Percentiles rank a stretch among this genome's conserved stretches.
Conservation (phyloP, 2,329 filamentous ascomycete species). For the Herpotrichia juniperi region DNA sequence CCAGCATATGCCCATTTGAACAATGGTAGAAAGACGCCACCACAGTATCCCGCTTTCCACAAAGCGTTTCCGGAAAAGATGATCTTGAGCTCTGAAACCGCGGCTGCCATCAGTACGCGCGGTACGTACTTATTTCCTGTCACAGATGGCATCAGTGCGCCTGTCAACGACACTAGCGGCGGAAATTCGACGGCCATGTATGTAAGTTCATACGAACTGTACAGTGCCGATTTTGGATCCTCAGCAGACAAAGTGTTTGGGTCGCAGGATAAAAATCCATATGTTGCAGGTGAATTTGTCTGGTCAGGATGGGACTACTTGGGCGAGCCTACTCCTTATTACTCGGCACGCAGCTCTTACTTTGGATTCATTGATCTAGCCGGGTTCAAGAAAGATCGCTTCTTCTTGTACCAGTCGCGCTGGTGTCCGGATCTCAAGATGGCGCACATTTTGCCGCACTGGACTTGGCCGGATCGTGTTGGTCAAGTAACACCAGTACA, state of each 20-base stretch:
- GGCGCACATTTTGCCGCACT: conserved; percentile 63
- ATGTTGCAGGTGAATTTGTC: conserved; percentile 61
- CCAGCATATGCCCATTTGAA: conserved; percentile 33
- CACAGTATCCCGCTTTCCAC: conserved; percentile 54
- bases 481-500: conserved; percentile 60
- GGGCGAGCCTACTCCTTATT: conserved; percentile 59
- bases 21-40: conserved; percentile 43
- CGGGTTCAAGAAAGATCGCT: conserved; percentile 63
- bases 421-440: conserved; percentile 57
- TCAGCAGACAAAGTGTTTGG: conserved; percentile 61
- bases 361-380: conserved; percentile 64
- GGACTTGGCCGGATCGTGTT: conserved; percentile 59
- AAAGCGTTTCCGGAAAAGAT: conserved; percentile 55
- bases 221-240: conserved; percentile 54
- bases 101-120: conserved; percentile 55
- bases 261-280: conserved; percentile 55
- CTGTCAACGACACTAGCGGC: conserved; percentile 43
- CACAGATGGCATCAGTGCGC: conserved; percentile 44
- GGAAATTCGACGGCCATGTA: conserved; percentile 45
- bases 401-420: conserved; percentile 61
- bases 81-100: conserved; percentile 36
- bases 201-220: conserved; percentile 61
- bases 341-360: conserved; percentile 57
- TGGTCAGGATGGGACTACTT: conserved; percentile 61
- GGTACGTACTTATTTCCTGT: conserved; percentile 62